Base-by-base conservation (phyloP, 495 filamentous ascomycete species). In the Neurospora sp. region DNA sequence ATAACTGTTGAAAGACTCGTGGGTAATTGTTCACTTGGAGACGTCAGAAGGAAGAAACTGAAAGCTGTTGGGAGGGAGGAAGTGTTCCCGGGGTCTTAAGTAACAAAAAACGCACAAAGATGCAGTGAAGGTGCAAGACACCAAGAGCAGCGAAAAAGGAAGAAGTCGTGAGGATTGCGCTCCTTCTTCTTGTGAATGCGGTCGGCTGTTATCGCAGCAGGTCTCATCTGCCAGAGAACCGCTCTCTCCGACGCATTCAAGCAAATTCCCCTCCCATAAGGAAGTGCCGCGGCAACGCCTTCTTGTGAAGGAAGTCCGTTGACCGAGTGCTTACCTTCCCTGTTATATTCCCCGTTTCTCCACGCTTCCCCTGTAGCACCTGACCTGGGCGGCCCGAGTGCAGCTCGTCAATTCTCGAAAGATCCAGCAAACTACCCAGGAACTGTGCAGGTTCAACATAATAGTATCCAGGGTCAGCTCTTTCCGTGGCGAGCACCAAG, bases 401-500 rank as follows among this genome's bases (percentile, higher is more conserved):
- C 27, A 31, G 27, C 27, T 31, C 27, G 2, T 31, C 27, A 31
- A 31, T 31, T 31, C 27, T 31, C 27, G 27, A 31, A 31, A 31
- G 27, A 31, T 31, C 27, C 27, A 31, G 27, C 27, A 31, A 31
- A 31, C 27, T 31, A 31, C 27, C 27, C 27, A 31, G 27, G 27
- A 31, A 31, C 27, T 31, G 27, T 31, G 27, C 27, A 31, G 27
- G 27, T 31, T 31, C 27, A 31, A 31, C 27, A 31, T 31, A 31
- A 31, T 31, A 31, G 27, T 31, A 31, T 31, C 27, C 27, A 31
- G 27, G 27, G 27, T 31, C 27, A 31, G 40, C 37, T 42, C 35
- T 39, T n/a, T 40, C 53, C 12, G 37, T 20, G n/a, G 73, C 69
- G 70, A 75, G 72, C 69, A 70, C 61, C 38, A 48, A 9, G 16